These are phyloP conservation scores for Dothiorella sarmentorum DNA, from an alignment of 2,329 filamentous ascomycete genomes.

Conservation along the genomic window DNA sequence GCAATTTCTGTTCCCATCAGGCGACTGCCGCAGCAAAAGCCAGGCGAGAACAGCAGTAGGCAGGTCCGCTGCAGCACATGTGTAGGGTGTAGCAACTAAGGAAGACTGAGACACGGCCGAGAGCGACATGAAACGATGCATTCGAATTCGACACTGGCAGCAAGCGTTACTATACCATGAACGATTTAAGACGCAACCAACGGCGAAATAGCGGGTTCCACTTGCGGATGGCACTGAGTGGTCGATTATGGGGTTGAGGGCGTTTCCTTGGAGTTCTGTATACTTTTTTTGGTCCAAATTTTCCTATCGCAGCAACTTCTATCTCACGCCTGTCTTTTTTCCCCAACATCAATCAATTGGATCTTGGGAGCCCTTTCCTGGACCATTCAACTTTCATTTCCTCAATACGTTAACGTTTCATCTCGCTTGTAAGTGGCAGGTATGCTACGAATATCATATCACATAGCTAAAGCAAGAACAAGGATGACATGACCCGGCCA, in stretches of 20 bases:
- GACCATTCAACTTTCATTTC: neutral
- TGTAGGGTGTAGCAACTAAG: neutral
- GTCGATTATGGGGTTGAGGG: constrained; percentile 2
- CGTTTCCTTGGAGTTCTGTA: constrained; percentile 9
- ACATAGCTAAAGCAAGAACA: constrained; percentile 4
- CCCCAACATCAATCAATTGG: neutral
- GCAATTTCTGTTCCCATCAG: neutral
- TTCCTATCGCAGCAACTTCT: neutral
- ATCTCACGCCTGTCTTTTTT: neutral
- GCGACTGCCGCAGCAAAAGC: constrained; percentile 17
- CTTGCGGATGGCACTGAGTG: neutral
- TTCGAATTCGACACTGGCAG: constrained; percentile 1
- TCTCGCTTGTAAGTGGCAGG: neutral
- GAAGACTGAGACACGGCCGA: constrained; percentile 9
- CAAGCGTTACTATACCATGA: constrained; percentile 13
- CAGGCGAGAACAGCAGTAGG: constrained; percentile 9
- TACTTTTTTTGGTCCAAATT: neutral
- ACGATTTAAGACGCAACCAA: neutral
- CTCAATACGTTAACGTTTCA: neutral
- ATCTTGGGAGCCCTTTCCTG: neutral
- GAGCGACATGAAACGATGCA: constrained; percentile 3
- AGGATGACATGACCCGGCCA: neutral
- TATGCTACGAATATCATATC: constrained; percentile 7
- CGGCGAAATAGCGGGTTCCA: neutral
- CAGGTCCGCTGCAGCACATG: constrained; percentile 10